phyloP scores from a whole-genome alignment of 345 rosid species.

The Camelina hispida region DNA sequence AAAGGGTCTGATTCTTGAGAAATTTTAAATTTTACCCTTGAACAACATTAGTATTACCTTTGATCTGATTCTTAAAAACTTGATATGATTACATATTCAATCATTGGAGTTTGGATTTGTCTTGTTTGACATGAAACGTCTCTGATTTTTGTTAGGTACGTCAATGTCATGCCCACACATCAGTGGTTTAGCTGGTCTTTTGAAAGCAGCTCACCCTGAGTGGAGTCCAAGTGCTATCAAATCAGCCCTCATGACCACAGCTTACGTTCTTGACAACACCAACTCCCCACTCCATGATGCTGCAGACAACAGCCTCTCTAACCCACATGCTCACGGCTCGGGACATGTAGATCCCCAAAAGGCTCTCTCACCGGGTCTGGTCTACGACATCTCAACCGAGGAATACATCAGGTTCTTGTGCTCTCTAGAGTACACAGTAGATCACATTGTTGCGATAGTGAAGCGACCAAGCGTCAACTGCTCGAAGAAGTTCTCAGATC shows the following conservation, averaged over 20 bases:
- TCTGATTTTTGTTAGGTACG: constrained; percentile 58
- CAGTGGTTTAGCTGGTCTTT: constrained; percentile 83
- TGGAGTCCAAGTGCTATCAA: constrained; percentile 94
- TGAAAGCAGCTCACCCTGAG: constrained; percentile 81
- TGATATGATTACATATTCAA: not conserved
- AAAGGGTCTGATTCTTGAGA: not conserved
- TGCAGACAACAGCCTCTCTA: constrained; percentile 58
- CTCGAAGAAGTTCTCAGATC: constrained; percentile 58
- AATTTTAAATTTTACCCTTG: too few relatives aligned
- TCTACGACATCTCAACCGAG: constrained; percentile 70
- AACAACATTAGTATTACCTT: too few relatives aligned
- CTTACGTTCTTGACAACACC: constrained; percentile 75
- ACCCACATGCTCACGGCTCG: constrained; percentile 74
- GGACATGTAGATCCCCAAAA: constrained; percentile 86
- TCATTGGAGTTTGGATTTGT: not conserved
- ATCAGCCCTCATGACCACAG: constrained; percentile 87
- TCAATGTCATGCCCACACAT: constrained; percentile 98
- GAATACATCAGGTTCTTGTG: constrained; percentile 81
- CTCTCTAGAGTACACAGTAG: constrained; percentile 66
- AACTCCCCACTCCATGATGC: constrained; percentile 69
- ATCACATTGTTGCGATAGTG: constrained; percentile 64
- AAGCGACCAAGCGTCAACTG: constrained; percentile 72
- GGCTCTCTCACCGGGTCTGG: constrained; percentile 84
- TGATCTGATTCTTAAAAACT: not conserved
- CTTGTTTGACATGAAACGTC: constrained; percentile 10